These are phyloP conservation scores for Coemansia sp. DNA, from an alignment of 192 early-diverging fungal species.

Conservation along the genomic window DNA sequence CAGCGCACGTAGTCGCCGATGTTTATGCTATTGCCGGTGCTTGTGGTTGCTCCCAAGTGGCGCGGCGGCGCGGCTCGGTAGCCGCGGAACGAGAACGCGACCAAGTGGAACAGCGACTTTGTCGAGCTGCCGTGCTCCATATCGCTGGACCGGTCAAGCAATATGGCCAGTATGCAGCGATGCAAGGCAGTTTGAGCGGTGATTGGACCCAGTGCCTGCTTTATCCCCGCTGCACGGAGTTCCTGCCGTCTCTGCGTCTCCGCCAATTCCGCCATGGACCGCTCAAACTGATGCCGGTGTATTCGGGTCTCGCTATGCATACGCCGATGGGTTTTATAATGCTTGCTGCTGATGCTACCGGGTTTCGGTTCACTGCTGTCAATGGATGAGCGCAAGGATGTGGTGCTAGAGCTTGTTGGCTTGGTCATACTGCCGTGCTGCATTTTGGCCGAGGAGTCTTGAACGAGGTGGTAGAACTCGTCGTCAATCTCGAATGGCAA, in stretches of 20 bases:
- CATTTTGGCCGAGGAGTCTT: constrained; percentile 14
- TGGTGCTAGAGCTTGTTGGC: constrained; percentile 8
- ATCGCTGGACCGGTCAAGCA: constrained; percentile 12
- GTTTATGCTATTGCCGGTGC: not conserved
- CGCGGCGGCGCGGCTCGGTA: not conserved
- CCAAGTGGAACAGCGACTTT: constrained; percentile 27
- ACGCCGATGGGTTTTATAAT: not conserved
- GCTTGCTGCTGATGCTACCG: not conserved
- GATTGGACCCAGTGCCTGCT: constrained; percentile 11
- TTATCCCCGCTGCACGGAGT: not conserved
- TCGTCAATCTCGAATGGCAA: constrained; percentile 41
- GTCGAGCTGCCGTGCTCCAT: constrained; percentile 23
- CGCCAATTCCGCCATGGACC: constrained; percentile 10
- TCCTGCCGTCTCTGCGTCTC: constrained; percentile 16
- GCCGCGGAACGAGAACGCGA: not conserved
- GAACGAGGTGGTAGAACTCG: constrained; percentile 20
- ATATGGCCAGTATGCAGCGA: constrained; percentile 6
- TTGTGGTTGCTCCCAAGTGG: not conserved
- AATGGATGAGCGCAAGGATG: not conserved
- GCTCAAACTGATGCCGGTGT: not conserved
- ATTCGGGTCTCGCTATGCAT: constrained; percentile 4
- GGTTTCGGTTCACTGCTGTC: not conserved
- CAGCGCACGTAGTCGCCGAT: not conserved
- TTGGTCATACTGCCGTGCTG: constrained; percentile 26
- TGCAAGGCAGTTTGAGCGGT: constrained; percentile 23